Conservation (phyloP, 2,329 filamentous ascomycete genomes). For the Septoria petroselini region DNA sequence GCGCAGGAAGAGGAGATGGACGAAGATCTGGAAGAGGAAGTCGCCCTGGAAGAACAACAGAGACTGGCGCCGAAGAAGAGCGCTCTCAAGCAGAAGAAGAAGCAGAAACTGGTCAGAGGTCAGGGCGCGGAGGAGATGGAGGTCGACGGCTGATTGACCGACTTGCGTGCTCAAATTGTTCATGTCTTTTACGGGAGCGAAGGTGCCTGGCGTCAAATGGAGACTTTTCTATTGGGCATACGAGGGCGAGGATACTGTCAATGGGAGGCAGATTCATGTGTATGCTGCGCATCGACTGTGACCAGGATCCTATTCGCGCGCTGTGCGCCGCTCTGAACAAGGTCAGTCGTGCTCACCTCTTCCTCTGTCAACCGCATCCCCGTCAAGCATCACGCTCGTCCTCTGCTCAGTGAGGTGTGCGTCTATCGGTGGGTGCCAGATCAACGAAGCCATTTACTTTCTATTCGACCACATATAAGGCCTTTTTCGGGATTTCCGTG, state of each 20-base stretch:
- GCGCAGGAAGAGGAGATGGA: conserved; percentile 55
- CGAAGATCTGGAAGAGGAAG: conserved; percentile 56
- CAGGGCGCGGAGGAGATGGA: conserved; percentile 44
- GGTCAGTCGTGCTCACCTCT: background rate
- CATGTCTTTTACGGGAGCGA: conserved; percentile 4
- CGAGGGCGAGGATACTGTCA: background rate
- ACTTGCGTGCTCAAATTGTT: background rate
- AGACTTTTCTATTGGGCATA: background rate
- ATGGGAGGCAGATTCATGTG: background rate
- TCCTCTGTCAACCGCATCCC: background rate
- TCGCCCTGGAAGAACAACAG: conserved; percentile 34
- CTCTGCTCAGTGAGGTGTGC: conserved; percentile 10
- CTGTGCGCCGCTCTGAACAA: background rate
- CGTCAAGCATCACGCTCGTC: conserved; percentile 9
- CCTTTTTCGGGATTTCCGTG: conserved; percentile 6
- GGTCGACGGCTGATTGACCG: conserved; percentile 35
- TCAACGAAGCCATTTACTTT: conserved; percentile 16
- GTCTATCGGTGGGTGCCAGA: conserved; percentile 11
- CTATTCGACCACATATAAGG: conserved; percentile 11
- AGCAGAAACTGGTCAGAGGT: conserved; percentile 47
- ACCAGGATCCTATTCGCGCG: background rate
- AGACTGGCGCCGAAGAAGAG: conserved; percentile 41
- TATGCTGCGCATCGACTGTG: background rate
- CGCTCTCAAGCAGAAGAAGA: conserved; percentile 44
- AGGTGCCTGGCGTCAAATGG: conserved; percentile 14